These are phyloP conservation scores for Takashimella koratensis DNA, from an alignment of 1,284 basidiomycete genomes.

Conservation along the genomic window DNA sequence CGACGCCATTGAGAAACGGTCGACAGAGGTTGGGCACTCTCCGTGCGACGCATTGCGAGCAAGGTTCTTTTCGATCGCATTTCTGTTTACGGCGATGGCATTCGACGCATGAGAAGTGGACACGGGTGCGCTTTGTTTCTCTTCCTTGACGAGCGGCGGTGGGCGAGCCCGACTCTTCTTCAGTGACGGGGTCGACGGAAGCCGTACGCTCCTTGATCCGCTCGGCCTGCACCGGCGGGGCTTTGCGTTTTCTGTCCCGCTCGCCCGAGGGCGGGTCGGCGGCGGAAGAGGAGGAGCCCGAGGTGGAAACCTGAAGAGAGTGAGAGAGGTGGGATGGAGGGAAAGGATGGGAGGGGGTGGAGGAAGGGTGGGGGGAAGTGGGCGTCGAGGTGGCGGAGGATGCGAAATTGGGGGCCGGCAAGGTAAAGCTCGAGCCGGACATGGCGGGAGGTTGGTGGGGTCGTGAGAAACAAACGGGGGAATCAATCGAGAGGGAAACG, in stretches of 20 bases:
- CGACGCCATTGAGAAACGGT: constrained; percentile 51
- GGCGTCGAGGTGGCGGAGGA: no score
- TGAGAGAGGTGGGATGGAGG: neutral
- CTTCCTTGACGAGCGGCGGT: constrained; percentile 12
- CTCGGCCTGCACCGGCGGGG: constrained; percentile 15
- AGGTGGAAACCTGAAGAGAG: constrained; percentile 56
- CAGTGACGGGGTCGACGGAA: constrained; percentile 14
- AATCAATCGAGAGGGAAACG: neutral
- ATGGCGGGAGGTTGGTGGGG: neutral
- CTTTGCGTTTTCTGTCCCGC: constrained; percentile 49
- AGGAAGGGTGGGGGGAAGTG: neutral
- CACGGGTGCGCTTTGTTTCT: constrained; percentile 44
- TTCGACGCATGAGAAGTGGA: constrained; percentile 49
- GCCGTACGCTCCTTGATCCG: constrained; percentile 18
- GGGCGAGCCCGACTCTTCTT: constrained; percentile 27
- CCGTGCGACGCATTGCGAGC: constrained; percentile 49
- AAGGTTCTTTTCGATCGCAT: constrained; percentile 48
- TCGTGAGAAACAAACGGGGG: neutral
- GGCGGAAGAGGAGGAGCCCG: constrained; percentile 55
- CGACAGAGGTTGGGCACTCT: constrained; percentile 50
- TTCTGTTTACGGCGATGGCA: constrained; percentile 50
- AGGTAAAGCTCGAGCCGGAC: neutral
- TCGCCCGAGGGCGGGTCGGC: constrained; percentile 48
- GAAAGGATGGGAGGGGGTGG: neutral
- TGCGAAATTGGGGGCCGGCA: no score